phyloP scores from a whole-genome alignment of 2,329 filamentous ascomycete species.

The Fusarium dimerum region DNA sequence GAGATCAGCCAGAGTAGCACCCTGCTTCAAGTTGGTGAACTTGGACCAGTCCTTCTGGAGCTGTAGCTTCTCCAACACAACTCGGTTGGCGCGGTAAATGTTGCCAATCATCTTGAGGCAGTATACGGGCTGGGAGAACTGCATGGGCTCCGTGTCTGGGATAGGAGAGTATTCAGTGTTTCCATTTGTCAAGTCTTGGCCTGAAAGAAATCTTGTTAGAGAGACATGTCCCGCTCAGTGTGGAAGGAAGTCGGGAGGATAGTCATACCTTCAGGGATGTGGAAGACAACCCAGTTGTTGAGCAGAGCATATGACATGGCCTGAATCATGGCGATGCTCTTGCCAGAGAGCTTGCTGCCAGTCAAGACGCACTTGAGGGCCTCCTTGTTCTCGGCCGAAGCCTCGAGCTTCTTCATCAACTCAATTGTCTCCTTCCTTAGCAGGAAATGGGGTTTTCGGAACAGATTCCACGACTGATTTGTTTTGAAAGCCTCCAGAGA shows the following conservation, averaged over 20 bases:
- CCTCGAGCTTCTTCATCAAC: constrained; percentile 64
- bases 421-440: constrained; percentile 77
- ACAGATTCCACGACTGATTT: constrained; percentile 85
- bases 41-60: constrained; percentile 47
- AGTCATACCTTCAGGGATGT: constrained; percentile 79
- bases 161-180: constrained; percentile 79
- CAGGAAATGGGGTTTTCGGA: constrained; percentile 77
- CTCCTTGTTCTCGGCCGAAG: constrained; percentile 52
- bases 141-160: constrained; percentile 54
- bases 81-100: constrained; percentile 71
- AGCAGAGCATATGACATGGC: constrained; percentile 78
- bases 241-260: neutral
- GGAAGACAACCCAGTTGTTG: constrained; percentile 86
- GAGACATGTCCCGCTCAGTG: neutral
- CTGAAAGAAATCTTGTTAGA: constrained; percentile 36
- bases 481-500: constrained; percentile 89
- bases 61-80: constrained; percentile 57
- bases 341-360: constrained; percentile 76
- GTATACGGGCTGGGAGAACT: constrained; percentile 80
- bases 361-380: constrained; percentile 67
- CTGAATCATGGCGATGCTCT: constrained; percentile 84
- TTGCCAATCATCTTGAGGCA: constrained; percentile 72
- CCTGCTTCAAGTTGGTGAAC: constrained; percentile 49
- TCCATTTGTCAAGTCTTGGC: constrained; percentile 77
- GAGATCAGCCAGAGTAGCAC: constrained; percentile 68